These are phyloP conservation scores for Physcomitrium patens DNA, from an alignment of 225 moss, liverwort and hornwort genomes.

Conservation along the genomic window DNA sequence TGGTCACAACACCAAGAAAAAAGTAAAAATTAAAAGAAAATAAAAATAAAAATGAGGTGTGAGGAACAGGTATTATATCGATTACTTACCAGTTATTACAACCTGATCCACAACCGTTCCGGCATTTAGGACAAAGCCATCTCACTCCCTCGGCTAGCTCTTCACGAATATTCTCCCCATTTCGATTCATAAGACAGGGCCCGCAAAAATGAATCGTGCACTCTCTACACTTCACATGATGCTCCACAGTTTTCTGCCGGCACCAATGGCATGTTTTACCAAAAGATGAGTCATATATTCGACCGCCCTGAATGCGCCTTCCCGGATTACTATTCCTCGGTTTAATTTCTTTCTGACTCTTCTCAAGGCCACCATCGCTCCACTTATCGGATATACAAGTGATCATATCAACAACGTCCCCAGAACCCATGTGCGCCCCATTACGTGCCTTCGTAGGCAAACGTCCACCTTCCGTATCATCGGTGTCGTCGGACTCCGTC, in stretches of 20 bases:
- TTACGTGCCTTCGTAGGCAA: background rate
- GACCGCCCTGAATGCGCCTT: constrained; percentile 46
- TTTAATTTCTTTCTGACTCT: constrained; percentile 31
- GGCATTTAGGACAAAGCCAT: constrained; percentile 63
- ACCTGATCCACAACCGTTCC: constrained; percentile 55
- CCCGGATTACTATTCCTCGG: constrained; percentile 50
- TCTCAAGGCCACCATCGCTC: background rate
- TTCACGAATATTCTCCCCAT: constrained; percentile 47
- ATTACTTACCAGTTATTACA: constrained; percentile 51
- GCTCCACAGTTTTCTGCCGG: constrained; percentile 65
- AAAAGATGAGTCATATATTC: constrained; percentile 52
- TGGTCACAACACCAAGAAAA: too few relatives aligned
- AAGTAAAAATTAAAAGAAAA: too few relatives aligned
- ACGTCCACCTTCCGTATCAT: constrained; percentile 11
- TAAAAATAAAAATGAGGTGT: too few relatives aligned
- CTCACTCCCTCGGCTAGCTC: constrained; percentile 48
- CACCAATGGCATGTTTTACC: constrained; percentile 70
- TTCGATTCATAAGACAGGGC: constrained; percentile 46
- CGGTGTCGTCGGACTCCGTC: constrained; percentile 18
- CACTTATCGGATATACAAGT: background rate
- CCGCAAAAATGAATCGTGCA: constrained; percentile 54
- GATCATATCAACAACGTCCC: background rate
- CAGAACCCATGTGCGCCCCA: background rate
- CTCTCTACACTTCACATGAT: constrained; percentile 52
- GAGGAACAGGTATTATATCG: background rate